Percentiles rank a stretch among this genome's conserved stretches.
phyloP scores from a whole-genome alignment of 1,284 basidiomycete species.

The Erythrobasidium hasegawianum region DNA sequence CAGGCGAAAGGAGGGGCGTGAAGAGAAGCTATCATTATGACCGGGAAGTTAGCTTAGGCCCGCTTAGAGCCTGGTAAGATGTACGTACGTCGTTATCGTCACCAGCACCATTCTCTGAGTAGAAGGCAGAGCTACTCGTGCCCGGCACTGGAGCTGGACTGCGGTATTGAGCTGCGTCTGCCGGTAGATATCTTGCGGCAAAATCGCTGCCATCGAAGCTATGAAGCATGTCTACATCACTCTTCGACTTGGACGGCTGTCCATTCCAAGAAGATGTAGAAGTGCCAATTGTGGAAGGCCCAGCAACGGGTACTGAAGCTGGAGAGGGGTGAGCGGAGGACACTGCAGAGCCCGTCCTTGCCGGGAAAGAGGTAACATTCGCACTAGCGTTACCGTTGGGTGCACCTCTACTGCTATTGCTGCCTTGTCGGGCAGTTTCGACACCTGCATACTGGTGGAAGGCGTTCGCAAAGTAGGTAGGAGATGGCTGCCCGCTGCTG shows the following conservation, averaged over 20 bases:
- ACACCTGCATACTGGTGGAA: neutral
- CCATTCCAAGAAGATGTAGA: neutral
- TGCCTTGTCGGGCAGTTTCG: neutral
- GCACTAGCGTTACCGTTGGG: neutral
- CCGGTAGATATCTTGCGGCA: neutral
- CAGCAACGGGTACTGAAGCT: neutral
- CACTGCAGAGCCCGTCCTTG: neutral
- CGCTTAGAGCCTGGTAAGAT: neutral
- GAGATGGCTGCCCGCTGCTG: neutral
- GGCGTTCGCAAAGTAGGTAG: conserved; percentile 4
- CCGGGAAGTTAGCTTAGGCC: too few relatives aligned
- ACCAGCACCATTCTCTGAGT: conserved; percentile 13
- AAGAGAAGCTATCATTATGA: conserved; percentile 44
- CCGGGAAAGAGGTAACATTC: neutral
- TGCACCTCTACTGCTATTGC: neutral
- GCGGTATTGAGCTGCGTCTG: neutral
- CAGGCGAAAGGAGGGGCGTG: conserved; percentile 46
- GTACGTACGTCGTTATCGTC: conserved; percentile 27
- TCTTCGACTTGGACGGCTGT: too few relatives aligned
- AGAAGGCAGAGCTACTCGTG: conserved; percentile 30
- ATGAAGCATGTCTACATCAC: too few relatives aligned
- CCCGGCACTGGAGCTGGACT: conserved; percentile 16
- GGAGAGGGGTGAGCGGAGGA: neutral
- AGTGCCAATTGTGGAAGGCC: neutral
- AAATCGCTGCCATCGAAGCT: too few relatives aligned